Conservation (phyloP, 345 rosid species). For the Populus euphratica region DNA sequence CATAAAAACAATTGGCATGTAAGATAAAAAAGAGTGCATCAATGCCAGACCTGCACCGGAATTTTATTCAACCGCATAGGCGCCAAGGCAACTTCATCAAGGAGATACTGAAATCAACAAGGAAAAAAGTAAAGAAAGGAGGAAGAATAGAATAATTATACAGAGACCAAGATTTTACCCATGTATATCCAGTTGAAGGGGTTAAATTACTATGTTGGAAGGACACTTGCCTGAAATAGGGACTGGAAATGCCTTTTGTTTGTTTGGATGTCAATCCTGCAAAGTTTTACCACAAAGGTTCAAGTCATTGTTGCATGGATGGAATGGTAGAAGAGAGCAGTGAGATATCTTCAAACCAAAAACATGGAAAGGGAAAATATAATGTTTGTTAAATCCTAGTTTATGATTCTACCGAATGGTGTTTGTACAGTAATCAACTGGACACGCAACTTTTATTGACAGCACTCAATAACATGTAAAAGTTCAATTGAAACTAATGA, state of each 20-base stretch:
- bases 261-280: conserved; percentile 96
- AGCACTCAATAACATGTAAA: neutral
- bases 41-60: conserved; percentile 64
- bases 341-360: neutral
- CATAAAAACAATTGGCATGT: neutral
- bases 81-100: conserved; percentile 80
- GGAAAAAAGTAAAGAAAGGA: neutral
- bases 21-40: neutral
- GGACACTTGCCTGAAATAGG: conserved; percentile 59
- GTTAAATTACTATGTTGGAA: neutral
- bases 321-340: neutral
- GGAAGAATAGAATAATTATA: neutral
- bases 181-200: neutral
- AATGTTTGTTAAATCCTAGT: neutral
- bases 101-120: conserved; percentile 64
- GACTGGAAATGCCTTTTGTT: conserved; percentile 75
- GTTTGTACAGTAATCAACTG: neutral
- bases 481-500: neutral
- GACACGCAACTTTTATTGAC: neutral
- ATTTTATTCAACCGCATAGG: conserved; percentile 58
- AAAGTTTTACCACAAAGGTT: conserved; percentile 1
- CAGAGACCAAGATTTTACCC: neutral
- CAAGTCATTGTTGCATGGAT: neutral
- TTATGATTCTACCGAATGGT: neutral
- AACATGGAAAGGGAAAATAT: neutral